phyloP scores from a whole-genome alignment of 23 red algal species.

The Chondrus crispus region DNA sequence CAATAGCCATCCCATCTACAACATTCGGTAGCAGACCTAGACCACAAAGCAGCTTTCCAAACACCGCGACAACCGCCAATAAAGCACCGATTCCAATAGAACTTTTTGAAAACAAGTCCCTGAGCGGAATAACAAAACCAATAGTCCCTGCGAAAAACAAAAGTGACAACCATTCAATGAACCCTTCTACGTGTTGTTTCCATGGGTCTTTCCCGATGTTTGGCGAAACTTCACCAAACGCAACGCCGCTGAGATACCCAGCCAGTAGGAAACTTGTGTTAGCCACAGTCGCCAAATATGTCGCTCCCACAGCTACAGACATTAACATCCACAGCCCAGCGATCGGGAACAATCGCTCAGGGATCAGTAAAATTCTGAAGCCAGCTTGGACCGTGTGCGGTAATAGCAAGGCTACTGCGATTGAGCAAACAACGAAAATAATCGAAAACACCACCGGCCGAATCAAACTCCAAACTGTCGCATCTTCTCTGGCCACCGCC shows the following conservation, averaged over 20 bases:
- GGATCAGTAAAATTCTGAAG: not conserved
- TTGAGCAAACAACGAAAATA: conserved; percentile 16
- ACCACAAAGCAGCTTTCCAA: conserved; percentile 59
- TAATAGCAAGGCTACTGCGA: not conserved
- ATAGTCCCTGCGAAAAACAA: conserved; percentile 61
- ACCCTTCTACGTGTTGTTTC: not conserved
- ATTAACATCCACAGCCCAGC: conserved; percentile 23
- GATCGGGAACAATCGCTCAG: not conserved
- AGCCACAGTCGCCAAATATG: conserved; percentile 28
- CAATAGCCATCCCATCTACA: conserved; percentile 51
- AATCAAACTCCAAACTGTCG: conserved; percentile 1
- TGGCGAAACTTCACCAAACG: conserved; percentile 17
- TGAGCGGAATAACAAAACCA: conserved; percentile 54
- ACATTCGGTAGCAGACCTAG: conserved; percentile 24
- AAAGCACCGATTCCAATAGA: conserved; percentile 44
- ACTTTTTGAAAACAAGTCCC: conserved; percentile 19
- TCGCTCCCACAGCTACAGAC: not conserved
- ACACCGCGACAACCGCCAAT: conserved; percentile 1
- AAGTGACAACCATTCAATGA: conserved; percentile 5
- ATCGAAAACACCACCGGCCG: conserved; percentile 34
- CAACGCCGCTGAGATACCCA: conserved; percentile 50
- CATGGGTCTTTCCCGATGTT: conserved; percentile 19
- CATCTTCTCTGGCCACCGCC: conserved; percentile 11
- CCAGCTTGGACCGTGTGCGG: not conserved
- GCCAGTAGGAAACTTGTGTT: conserved; percentile 54